Evolutionary conservation across 2,329 filamentous ascomycete species (phyloP), one percentile per base, ranked within the genome.

Genomic region (Epichloe gansuensis): DNA sequence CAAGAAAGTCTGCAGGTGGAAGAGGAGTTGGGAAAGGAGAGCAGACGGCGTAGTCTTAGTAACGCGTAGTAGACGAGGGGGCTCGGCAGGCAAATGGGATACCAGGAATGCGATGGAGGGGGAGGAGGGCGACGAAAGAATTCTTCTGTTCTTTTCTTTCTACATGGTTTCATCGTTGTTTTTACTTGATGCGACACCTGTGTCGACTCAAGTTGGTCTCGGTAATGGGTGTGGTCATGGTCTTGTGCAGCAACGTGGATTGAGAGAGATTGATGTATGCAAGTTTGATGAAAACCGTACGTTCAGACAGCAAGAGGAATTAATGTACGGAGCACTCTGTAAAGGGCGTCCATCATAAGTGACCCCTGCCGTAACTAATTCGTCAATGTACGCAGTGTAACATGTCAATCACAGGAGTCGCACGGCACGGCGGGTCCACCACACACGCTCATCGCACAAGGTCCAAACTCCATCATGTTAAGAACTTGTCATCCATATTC

Each of bases 1-100:
- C 86, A 95, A 65, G 83, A 91, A 65, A 80, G 80, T 35, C 76
- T 86, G 60, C 83, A 85, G 67, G 67, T 87, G 70, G 74, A 81
- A 68, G 73, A 83, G 61, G 74, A 77, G 59, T 73, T 75, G 21
- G 69, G 75, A 62, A 75, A 76, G 65, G 75, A 78, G 56, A 71
- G 67, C 43, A 71, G 66, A 60, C 67, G 65, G 48, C 61, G 61
- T 51, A 67, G 63, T 56, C 63, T 66, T 46, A 63, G 51, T 28
- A 50, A 53, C 34, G 54, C 47, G 43, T 48, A 25, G 28, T 2
- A 38, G 8, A 31, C 4, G 4, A n/a, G 3, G n/a, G 34, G 17
- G 12, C 34, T 25, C 37, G 15, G 11, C 17, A 8, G 3, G 8
- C 41, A 43, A n/a, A n/a, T 6, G 11, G 17, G 21, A 13, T 23